Base-by-base conservation (phyloP, 2,329 filamentous ascomycete species). In the Trichoderma endophyticum region DNA sequence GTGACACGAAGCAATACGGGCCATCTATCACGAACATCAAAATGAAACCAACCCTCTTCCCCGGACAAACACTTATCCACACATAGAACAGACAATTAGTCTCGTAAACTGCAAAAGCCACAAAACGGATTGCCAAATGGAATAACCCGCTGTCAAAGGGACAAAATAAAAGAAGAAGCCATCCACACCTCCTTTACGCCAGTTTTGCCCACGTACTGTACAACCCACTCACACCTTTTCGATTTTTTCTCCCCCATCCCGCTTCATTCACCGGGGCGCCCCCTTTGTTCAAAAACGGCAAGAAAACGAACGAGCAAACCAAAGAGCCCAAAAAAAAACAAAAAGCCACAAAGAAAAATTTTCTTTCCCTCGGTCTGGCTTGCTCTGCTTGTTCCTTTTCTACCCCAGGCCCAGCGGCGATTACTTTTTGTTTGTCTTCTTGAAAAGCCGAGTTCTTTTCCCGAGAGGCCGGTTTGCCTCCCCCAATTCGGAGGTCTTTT, bases 201-300 rank as follows among this genome's bases (percentile, higher is more conserved):
- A 43, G 28, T n/a, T 60, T 68, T 51, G 34, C 54, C 54, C 65
- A 60, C 56, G 21, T 60, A 60, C 65, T 60, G 65, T 68, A 68
- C 36, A 60, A 51, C 65, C 65, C 65, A 68, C 65, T 34, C 65
- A 68, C 65, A 68, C 65, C 56, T 32, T 32, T 15, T 15, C 32
- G 43, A 9, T 51, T 60, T 68, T 60, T 14, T 21, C 24, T 21
- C n/a, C 28, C 8, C 21, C 24, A n/a, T 14, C n/a, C 26, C 61
- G 39, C 6, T 21, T 9, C 9, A 18, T 66, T 51, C 26, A 39
- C 30, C 36, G 61, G 36, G 24, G 6, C 24, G n/a, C 34, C 39
- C 32, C 36, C 39, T 64, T 30, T 64, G 12, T 30, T 64, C 61
- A 30, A 64, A 32, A 64, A 28, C 39, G 39, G 15, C 36, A 24